Base-by-base conservation (phyloP, 495 filamentous ascomycete species). In the Coniosporium apollinis region DNA sequence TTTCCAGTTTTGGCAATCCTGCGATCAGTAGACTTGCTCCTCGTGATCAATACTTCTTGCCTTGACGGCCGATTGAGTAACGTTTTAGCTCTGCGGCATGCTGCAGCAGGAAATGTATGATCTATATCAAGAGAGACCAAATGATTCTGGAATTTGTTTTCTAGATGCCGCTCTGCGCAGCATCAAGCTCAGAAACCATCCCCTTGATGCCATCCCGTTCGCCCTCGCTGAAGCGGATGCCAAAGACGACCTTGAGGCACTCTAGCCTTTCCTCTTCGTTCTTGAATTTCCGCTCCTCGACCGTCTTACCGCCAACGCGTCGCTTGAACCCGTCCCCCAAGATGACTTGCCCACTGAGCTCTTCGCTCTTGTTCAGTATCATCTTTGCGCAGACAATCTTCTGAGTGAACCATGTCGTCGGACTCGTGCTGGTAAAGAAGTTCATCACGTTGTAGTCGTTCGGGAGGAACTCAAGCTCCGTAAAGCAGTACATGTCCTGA, bases 381-480 rank as follows among this genome's bases (percentile, higher is more conserved):
- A 76, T 75, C 52, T 60, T 67, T n/a, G 71, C 61, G 20, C 63
- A 61, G 22, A 77, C 46, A 6, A 75, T 48, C 28, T 50, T 60
- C 13, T 49, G 39, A 17, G 61, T 65, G 46, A 73, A 65, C n/a
- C 65, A 62, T 5, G 52, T 62, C 29, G 57, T 51, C 37, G 49
- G 52, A 19, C 46, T 53, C 30, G 59, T 56, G 49, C 61, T 67
- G 3, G 62, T 66, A 41, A 42, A 64, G 36, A 65, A 65, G 54
- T 74, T 82, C 54, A 84, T 75, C 9, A 77, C 57, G 25, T 68
- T 67, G 49, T 69, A 82, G 42, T 81, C 79, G 25, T 55, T 48
- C 32, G 64, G 67, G 18, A 69, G 52, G 33, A 73, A 80, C 54
- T 77, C 79, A 14, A 67, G 41, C 41, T 72, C 63, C 2, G 59